Conservation (phyloP, 352 stramenopile genomes). For the Phytophthora megakarya region DNA sequence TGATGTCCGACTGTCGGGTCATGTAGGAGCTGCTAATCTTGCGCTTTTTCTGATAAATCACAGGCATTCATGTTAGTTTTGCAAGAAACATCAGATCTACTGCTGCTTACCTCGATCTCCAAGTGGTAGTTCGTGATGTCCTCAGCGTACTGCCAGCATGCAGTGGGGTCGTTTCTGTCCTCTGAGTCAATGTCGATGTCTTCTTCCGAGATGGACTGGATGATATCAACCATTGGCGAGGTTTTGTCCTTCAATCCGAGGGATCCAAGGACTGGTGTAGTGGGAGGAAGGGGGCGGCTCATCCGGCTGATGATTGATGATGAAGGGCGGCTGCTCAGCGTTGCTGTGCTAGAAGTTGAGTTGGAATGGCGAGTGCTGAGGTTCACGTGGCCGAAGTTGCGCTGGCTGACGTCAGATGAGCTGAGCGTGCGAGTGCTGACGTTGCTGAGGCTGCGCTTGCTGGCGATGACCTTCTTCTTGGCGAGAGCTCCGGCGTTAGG, state of each 20-base stretch:
- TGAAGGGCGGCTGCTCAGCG: constrained; percentile 20
- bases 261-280: constrained; percentile 45
- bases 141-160: constrained; percentile 83
- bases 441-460: constrained; percentile 48
- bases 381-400: constrained; percentile 32
- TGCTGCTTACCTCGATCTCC: constrained; percentile 50
- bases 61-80: constrained; percentile 1
- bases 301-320: constrained; percentile 34
- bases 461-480: constrained; percentile 55
- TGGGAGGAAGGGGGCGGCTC: constrained; percentile 31
- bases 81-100: not conserved
- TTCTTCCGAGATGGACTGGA: constrained; percentile 19
- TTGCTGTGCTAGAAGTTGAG: constrained; percentile 1
- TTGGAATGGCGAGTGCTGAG: constrained; percentile 23
- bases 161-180: constrained; percentile 64
- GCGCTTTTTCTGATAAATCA: constrained; percentile 50
- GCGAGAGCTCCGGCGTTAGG: constrained; percentile 27
- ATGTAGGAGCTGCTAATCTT: constrained; percentile 77
- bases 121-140: constrained; percentile 86
- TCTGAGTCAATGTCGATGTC: constrained; percentile 77
- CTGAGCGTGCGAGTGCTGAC: constrained; percentile 28
- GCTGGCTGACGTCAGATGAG: constrained; percentile 27
- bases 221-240: constrained; percentile 33
- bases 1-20: constrained; percentile 96
- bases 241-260: constrained; percentile 37